Percentiles rank a stretch among this genome's conserved stretches.
phyloP scores from a whole-genome alignment of 108 stramenopile genomes.

The Parmales sp. region DNA sequence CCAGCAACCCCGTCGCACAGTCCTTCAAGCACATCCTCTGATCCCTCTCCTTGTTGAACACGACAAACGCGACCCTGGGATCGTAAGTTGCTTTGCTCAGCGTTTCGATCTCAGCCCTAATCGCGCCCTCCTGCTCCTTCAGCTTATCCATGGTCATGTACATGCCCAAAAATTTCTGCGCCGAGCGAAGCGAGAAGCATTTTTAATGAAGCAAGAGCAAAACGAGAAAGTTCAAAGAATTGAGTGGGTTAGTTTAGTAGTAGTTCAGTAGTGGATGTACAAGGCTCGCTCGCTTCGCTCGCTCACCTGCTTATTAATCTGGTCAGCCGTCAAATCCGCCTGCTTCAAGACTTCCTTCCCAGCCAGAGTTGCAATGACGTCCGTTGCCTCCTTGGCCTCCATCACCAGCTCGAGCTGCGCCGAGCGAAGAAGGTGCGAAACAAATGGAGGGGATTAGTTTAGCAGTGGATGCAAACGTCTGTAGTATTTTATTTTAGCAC shows the following conservation, averaged over 20 bases:
- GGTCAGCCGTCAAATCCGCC: neutral
- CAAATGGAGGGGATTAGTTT: too few relatives aligned
- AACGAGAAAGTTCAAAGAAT: too few relatives aligned
- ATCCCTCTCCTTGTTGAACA: conserved; percentile 1
- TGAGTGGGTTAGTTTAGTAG: too few relatives aligned
- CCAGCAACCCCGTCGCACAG: conserved; percentile 1
- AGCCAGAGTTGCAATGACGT: neutral
- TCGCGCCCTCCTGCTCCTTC: neutral
- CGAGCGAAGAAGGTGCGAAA: too few relatives aligned
- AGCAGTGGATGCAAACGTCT: too few relatives aligned
- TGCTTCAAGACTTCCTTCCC: neutral
- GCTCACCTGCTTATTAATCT: neutral
- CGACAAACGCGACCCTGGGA: neutral
- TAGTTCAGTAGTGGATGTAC: too few relatives aligned
- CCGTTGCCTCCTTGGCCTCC: neutral
- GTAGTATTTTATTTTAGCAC: too few relatives aligned
- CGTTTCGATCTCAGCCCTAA: neutral
- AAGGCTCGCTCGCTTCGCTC: too few relatives aligned
- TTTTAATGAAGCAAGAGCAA: too few relatives aligned
- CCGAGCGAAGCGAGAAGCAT: too few relatives aligned
- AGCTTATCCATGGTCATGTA: neutral
- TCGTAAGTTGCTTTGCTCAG: neutral
- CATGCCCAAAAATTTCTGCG: too few relatives aligned
- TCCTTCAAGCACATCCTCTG: neutral
- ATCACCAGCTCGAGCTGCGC: neutral